Evolutionary conservation across 2,329 filamentous ascomycete species (phyloP).

Genomic region (Bertia moriformis): DNA sequence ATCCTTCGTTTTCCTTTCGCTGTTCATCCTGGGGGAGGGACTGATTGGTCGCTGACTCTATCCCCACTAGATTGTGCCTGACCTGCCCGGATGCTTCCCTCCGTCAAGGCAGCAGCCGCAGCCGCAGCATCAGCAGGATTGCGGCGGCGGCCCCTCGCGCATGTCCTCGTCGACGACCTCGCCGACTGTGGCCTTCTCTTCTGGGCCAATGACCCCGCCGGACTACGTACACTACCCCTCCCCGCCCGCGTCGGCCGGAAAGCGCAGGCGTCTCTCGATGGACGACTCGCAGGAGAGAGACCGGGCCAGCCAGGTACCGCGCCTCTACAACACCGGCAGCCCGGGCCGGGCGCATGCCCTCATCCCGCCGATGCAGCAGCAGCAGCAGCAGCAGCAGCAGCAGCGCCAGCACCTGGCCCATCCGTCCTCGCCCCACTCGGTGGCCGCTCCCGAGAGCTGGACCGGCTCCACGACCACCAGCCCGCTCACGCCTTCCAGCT

Average conservation of each 20-base stretch:
- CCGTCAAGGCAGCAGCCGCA: too few species aligned
- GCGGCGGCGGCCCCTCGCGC: too few species aligned
- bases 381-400: neutral
- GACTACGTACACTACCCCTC: conserved; percentile 28
- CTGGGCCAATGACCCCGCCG: conserved; percentile 16
- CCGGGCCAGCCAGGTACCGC: conserved; percentile 27
- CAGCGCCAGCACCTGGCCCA: neutral
- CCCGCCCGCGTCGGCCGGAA: conserved; percentile 27
- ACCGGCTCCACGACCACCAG: conserved; percentile 15
- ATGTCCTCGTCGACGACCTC: conserved; percentile 13
- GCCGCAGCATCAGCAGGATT: too few species aligned
- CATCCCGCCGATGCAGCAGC: conserved; percentile 14
- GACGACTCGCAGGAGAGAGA: conserved; percentile 23
- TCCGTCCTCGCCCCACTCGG: conserved; percentile 9
- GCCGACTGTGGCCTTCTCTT: neutral
- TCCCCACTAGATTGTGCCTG: too few species aligned
- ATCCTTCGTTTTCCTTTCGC: neutral
- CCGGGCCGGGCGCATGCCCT: conserved; percentile 12
- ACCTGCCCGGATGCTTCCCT: too few species aligned
- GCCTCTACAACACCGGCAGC: conserved; percentile 25
- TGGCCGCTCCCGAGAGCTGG: conserved; percentile 19
- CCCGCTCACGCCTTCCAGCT: conserved; percentile 16
- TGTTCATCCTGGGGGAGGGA: too few species aligned
- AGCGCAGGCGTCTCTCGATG: conserved; percentile 28
- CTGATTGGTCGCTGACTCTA: too few species aligned